Base-by-base conservation (phyloP, 257 asterid species). In the Misopates orontium region DNA sequence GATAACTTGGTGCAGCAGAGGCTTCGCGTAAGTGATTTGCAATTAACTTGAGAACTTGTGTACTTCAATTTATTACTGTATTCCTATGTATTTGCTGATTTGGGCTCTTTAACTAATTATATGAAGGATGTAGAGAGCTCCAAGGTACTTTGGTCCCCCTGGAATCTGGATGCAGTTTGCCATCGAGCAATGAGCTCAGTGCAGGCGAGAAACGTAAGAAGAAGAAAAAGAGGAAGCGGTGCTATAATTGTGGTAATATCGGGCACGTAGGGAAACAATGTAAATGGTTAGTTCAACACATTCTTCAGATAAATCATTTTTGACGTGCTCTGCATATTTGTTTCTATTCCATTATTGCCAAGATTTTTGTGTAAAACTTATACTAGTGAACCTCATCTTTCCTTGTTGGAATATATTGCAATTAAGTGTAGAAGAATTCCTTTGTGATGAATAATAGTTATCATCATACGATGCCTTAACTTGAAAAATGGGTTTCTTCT, bases 221-320 rank as follows among this genome's bases (percentile, higher is more conserved):
- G n/a, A n/a, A n/a, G n/a, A n/a, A n/a, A n/a, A n/a, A n/a, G n/a
- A n/a, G n/a, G n/a, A n/a, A n/a, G n/a, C n/a, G n/a, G n/a, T n/a
- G n/a, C n/a, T n/a, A n/a, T n/a, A n/a, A n/a, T n/a, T n/a, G n/a
- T n/a, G n/a, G n/a, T n/a, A n/a, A n/a, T n/a, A n/a, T n/a, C n/a
- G n/a, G n/a, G 24, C 84, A 80, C 42, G 31, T 13, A 8, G 83
- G 79, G 41, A 52, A 49, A 20, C 23, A 7, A 8, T 73, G 83
- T 75, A 56, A 44, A 48, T 42, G 77, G 84, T 80, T 62, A 14
- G 68, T 66, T 53, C 32, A 53, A 48, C 51, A 10, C 25, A 50
- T 64, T 25, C 65, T 48, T 69, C 58, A 44, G 58, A n/a, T n/a
- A 66, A 36, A 11, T 21, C 47, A 49, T 22, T 58, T 62, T 40